Base-by-base conservation (phyloP, 306 rosid genomes). In the Hylodesmum podocarpum region DNA sequence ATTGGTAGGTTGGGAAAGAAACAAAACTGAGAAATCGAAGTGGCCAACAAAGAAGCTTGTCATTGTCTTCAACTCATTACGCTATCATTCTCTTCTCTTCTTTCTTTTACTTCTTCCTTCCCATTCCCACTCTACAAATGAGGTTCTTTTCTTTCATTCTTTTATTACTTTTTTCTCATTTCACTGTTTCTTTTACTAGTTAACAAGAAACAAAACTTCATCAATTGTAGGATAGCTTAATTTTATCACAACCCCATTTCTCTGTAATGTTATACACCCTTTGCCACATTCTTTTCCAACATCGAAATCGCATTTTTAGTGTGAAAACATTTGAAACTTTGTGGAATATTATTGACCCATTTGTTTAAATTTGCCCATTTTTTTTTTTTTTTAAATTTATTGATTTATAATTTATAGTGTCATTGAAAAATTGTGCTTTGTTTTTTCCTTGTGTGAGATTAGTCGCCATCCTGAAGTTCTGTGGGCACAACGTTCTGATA, bases 401-500 rank as follows among this genome's bases (percentile, higher is more conserved):
- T n/a, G n/a, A n/a, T n/a, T n/a, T n/a, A n/a, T n/a, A n/a, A 16
- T 55, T 55, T 36, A 16, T 75, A 58, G 2, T 8, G 16, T 4
- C 57, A 24, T 43, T 83, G 66, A 78, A 67, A 18, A 41, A 0
- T 55, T n/a, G 29, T 11, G 16, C 16, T 14, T 16, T 66, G n/a
- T 0, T 37, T 43, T 33, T 1, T 7, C 34, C 15, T 58, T 65
- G 18, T 61, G 9, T 55, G 77, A 75, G 21, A n/a, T 53, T 85
- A 91, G 98, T 83, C 94, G 97, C 64, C 86, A 94, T 29, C 96
- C 98, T 55, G 97, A 90, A 83, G 97, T 94, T 77, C 88, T 89
- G 3, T 94, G 98, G 98, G 97, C 98, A 4, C 98, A 94, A 86
- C 89, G 98, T 37, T 91, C 96, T 22, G 93, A 87, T 33, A 91